Evolutionary conservation across 257 asterid species (phyloP).

Genomic region (Rubia yunnanensis): DNA sequence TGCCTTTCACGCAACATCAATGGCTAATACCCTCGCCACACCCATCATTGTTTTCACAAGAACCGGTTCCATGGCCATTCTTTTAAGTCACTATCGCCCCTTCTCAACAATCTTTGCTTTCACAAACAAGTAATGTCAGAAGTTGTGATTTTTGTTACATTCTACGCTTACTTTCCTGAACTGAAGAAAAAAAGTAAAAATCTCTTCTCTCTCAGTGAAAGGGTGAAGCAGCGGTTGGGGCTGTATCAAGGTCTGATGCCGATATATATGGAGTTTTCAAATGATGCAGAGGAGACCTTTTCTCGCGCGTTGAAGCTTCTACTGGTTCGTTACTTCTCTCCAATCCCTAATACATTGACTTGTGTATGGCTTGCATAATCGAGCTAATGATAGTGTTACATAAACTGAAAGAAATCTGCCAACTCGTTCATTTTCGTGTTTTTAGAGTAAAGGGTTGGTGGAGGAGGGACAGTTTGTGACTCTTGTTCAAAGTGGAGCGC

Average conservation of each 20-base stretch:
- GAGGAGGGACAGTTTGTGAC: conserved; percentile 75
- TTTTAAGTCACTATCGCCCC: conserved; percentile 82
- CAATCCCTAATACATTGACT: neutral
- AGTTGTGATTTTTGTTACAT: neutral
- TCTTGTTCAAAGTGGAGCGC: conserved; percentile 97
- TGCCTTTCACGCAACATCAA: conserved; percentile 80
- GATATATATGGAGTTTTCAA: conserved; percentile 73
- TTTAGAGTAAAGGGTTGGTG: conserved; percentile 60
- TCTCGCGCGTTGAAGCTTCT: conserved; percentile 74
- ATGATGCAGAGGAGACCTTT: conserved; percentile 85
- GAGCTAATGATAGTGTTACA: neutral
- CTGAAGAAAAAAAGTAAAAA: too few species aligned
- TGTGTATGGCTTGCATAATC: neutral
- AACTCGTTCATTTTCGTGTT: conserved; percentile 1
- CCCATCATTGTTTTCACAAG: conserved; percentile 95
- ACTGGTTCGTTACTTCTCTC: conserved; percentile 41
- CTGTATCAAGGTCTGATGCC: conserved; percentile 93
- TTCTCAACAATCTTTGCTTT: conserved; percentile 77
- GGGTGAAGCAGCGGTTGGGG: conserved; percentile 83
- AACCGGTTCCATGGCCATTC: conserved; percentile 90
- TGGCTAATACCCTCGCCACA: conserved; percentile 81
- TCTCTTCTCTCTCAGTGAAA: conserved; percentile 41
- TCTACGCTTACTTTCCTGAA: too few species aligned
- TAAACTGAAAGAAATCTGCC: neutral
- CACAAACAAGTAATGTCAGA: conserved; percentile 44